A percentile compares a stretch with the other conserved stretches of the same genome.
Evolutionary conservation across 805 yeast genomes (phyloP).

Genomic region (Starmerella vaccinii): DNA sequence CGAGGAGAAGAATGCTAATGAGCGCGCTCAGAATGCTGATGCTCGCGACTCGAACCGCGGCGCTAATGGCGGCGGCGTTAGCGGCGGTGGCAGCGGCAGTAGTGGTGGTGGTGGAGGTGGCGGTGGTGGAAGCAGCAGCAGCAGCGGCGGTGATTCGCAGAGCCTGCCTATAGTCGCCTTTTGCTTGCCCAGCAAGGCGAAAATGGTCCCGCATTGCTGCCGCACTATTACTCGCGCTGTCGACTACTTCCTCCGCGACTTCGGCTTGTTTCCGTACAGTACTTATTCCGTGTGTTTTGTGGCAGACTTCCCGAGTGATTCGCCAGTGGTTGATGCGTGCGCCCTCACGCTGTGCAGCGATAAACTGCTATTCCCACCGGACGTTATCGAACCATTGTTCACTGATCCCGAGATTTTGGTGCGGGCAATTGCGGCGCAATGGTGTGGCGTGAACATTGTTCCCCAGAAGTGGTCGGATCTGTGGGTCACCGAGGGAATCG

Average conservation of each 20-base stretch:
- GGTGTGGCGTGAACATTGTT: constrained; percentile 86
- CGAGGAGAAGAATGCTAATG: constrained; percentile 8
- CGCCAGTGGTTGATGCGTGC: constrained; percentile 56
- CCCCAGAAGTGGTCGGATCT: constrained; percentile 69
- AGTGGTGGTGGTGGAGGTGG: constrained; percentile 17
- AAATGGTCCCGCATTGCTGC: constrained; percentile 51
- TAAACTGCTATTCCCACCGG: constrained; percentile 57
- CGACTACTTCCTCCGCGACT: constrained; percentile 75
- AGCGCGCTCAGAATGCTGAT: constrained; percentile 14
- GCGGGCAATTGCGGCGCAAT: constrained; percentile 69
- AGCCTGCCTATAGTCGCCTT: constrained; percentile 22
- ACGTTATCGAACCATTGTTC: constrained; percentile 68
- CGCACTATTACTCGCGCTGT: constrained; percentile 66
- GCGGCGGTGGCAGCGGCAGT: neutral
- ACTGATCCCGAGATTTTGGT: constrained; percentile 57
- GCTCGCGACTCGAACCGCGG: constrained; percentile 3
- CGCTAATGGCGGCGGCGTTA: constrained; percentile 16
- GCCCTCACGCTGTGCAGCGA: constrained; percentile 59
- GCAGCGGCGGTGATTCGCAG: constrained; percentile 9
- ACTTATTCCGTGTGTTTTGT: constrained; percentile 72
- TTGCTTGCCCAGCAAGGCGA: constrained; percentile 32
- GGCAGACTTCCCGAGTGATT: constrained; percentile 23
- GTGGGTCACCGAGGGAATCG: constrained; percentile 84
- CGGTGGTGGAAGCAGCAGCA: neutral
- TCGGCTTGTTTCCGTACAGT: constrained; percentile 86